Conservation (phyloP, 768 basidiomycete species). For the Auriculariales sp. region DNA sequence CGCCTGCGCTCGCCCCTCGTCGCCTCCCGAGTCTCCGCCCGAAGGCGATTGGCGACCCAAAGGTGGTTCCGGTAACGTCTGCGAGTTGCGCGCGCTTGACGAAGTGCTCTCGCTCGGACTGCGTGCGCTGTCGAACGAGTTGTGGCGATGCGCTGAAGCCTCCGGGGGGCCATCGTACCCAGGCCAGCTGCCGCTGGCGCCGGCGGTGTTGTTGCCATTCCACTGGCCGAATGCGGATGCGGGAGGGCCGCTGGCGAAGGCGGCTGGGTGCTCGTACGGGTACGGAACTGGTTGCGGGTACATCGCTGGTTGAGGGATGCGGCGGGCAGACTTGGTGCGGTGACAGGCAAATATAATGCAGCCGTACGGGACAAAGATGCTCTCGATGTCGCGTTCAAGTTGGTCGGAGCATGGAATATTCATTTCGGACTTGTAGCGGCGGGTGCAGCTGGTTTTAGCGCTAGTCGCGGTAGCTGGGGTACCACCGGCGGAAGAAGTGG, state of each 20-base stretch:
- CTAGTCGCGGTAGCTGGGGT: not conserved
- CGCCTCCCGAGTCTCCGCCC: no score
- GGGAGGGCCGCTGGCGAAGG: no score
- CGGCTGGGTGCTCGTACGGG: not conserved
- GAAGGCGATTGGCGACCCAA: no score
- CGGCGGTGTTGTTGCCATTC: no score
- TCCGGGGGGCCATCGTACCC: no score
- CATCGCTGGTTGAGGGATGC: not conserved
- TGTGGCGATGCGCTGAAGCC: no score
- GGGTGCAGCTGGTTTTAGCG: slow-evolving; percentile 77
- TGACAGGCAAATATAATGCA: slow-evolving; percentile 63
- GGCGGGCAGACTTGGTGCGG: slow-evolving; percentile 36
- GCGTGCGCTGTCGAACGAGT: no score
- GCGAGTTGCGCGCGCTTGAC: not conserved
- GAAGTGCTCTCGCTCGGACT: no score
- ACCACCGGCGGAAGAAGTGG: no score
- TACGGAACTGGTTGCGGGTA: not conserved
- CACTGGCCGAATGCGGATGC: no score
- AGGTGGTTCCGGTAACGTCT: slow-evolving; percentile 8
- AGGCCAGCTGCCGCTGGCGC: no score
- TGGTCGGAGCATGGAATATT: slow-evolving; percentile 32
- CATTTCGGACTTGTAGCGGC: slow-evolving; percentile 65
- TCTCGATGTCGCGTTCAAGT: slow-evolving; percentile 55
- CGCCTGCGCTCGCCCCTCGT: no score
- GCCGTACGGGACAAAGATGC: slow-evolving; percentile 82